Evolutionary conservation across 2,329 filamentous ascomycete species (phyloP).

Genomic region (Xylaria sp.): DNA sequence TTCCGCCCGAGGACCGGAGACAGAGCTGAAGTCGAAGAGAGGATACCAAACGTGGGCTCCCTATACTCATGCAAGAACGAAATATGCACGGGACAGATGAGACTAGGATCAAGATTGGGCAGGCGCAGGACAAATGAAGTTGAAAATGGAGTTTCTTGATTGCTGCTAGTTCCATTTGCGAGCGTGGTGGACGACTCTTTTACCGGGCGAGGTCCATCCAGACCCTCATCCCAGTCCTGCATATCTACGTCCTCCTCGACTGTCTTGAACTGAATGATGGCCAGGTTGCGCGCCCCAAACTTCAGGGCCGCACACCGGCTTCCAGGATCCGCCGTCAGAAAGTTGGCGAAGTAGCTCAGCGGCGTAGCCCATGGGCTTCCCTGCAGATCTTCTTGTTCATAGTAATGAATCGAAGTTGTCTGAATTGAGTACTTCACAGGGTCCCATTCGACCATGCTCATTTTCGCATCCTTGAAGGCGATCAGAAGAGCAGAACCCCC

Average conservation of each 20-base stretch:
- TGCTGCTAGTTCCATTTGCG: constrained; percentile 42
- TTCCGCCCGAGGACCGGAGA: constrained; percentile 77
- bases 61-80: constrained; percentile 95
- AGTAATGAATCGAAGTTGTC: constrained; percentile 95
- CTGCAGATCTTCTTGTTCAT: constrained; percentile 86
- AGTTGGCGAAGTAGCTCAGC: constrained; percentile 70
- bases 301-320: constrained; percentile 92
- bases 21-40: constrained; percentile 69
- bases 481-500: constrained; percentile 80
- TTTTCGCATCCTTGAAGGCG: constrained; percentile 83
- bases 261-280: constrained; percentile 89
- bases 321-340: constrained; percentile 80
- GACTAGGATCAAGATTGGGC: constrained; percentile 77
- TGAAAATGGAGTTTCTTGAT: constrained; percentile 69
- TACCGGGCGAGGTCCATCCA: constrained; percentile 61
- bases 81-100: constrained; percentile 86
- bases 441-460: constrained; percentile 93
- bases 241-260: constrained; percentile 82
- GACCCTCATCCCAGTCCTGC: constrained; percentile 81
- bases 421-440: constrained; percentile 70
- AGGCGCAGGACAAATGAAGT: constrained; percentile 91
- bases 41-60: constrained; percentile 92
- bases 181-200: constrained; percentile 41
- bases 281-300: constrained; percentile 82
- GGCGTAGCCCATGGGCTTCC: constrained; percentile 76